Evolutionary conservation across 2,329 filamentous ascomycete genomes (phyloP).

Genomic region (Cladosporium sp.): DNA sequence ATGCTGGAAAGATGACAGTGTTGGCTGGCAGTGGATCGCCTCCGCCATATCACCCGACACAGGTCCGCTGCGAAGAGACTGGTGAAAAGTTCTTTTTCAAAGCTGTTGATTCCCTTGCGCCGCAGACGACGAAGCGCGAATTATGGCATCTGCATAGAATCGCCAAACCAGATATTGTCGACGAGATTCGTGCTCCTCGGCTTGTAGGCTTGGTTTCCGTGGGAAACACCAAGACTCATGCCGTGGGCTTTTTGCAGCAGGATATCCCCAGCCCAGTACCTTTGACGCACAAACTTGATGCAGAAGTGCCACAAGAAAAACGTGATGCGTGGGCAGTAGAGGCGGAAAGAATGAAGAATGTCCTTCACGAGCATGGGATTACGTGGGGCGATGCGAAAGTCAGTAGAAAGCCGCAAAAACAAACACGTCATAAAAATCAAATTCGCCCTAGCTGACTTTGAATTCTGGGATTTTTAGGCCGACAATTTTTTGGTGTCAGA

Average conservation of each 20-base stretch:
- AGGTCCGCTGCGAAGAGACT: slow-evolving; percentile 89
- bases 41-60: slow-evolving; percentile 58
- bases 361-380: slow-evolving; percentile 32
- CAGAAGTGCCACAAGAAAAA: slow-evolving; percentile 25
- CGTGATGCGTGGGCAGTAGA: slow-evolving; percentile 30
- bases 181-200: slow-evolving; percentile 27
- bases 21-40: slow-evolving; percentile 83
- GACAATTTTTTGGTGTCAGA: slow-evolving; percentile 37
- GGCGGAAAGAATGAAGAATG: slow-evolving; percentile 21
- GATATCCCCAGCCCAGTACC: slow-evolving; percentile 29
- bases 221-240: slow-evolving; percentile 17
- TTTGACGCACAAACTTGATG: slow-evolving; percentile 29
- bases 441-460: no score
- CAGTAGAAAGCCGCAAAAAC: no score
- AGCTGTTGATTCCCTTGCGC: slow-evolving; percentile 27
- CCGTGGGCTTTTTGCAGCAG: slow-evolving; percentile 32
- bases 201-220: slow-evolving; percentile 28
- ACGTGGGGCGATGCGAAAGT: slow-evolving; percentile 38
- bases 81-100: slow-evolving; percentile 75
- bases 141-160: slow-evolving; percentile 28
- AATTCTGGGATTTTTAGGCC: slow-evolving; percentile 7
- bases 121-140: slow-evolving; percentile 31
- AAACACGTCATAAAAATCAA: no score
- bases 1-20: slow-evolving; percentile 97
- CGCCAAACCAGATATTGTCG: slow-evolving; percentile 23